Evolutionary conservation across 169 alveolate species (phyloP).

Genomic region (Plasmodium relictum): DNA sequence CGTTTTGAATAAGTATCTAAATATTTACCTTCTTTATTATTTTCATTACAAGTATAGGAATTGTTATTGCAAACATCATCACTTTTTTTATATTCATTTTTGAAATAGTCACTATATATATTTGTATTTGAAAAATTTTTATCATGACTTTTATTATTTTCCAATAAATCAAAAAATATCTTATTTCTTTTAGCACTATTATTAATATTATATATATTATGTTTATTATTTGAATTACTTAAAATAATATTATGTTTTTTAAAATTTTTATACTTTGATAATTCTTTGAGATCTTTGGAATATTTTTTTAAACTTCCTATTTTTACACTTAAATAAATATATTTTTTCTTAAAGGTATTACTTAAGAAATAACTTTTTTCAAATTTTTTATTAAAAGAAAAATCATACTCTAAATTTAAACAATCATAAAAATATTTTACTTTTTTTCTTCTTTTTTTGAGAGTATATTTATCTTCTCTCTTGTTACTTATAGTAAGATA

Average conservation of each 20-base stretch:
- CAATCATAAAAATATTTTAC: slow-evolving; percentile 56
- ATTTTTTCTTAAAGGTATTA: slow-evolving; percentile 43
- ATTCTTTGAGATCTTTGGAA: slow-evolving; percentile 1
- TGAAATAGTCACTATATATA: not conserved
- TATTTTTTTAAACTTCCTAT: slow-evolving; percentile 34
- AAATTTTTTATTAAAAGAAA: slow-evolving; percentile 25
- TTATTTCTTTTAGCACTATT: not conserved
- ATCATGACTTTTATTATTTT: no score
- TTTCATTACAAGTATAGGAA: not conserved
- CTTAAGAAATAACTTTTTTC: slow-evolving; percentile 28
- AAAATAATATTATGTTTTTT: not conserved
- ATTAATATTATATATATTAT: not conserved
- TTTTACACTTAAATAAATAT: slow-evolving; percentile 25
- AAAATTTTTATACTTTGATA: slow-evolving; percentile 29
- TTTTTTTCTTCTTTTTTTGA: slow-evolving; percentile 39
- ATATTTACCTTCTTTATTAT: not conserved
- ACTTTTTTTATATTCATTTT: not conserved
- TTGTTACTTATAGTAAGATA: slow-evolving; percentile 27
- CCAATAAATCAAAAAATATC: no score
- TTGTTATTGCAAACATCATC: not conserved
- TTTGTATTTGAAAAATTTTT: not conserved
- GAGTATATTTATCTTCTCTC: not conserved
- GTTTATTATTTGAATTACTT: not conserved
- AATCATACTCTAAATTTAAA: slow-evolving; percentile 28
- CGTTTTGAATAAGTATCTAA: not conserved